Percentiles rank a stretch among this genome's conserved stretches.
These are phyloP conservation scores for Rhodosporidiobolus odoratus DNA, from an alignment of 768 basidiomycete genomes.

Conservation along the genomic window DNA sequence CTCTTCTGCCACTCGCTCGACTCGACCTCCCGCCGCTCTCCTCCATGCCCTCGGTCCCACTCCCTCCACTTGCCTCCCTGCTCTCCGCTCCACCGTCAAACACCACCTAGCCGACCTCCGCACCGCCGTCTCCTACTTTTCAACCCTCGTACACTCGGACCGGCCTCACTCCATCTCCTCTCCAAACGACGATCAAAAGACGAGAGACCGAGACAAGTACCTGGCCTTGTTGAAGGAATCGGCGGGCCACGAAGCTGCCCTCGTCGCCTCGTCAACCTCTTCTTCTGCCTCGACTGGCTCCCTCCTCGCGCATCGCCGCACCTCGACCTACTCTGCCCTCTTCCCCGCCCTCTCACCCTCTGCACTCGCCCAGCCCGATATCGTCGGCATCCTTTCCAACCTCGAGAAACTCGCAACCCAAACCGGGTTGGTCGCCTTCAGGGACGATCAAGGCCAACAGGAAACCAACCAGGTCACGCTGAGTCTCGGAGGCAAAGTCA, in stretches of 20 bases:
- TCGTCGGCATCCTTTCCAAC: neutral
- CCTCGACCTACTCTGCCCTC: neutral
- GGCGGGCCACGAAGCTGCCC: neutral
- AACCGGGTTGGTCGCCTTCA: constrained; percentile 19
- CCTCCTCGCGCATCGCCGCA: neutral
- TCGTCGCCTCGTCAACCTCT: neutral
- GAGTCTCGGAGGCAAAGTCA: constrained; percentile 30
- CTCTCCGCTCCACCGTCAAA: neutral
- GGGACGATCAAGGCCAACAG: constrained; percentile 10
- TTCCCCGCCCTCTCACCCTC: neutral
- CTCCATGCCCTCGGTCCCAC: neutral
- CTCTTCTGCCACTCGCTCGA: neutral
- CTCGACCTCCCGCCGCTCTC: neutral
- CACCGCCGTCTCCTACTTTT: neutral
- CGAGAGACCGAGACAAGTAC: neutral
- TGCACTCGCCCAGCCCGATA: neutral
- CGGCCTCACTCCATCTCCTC: too few relatives aligned
- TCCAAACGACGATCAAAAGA: too few relatives aligned
- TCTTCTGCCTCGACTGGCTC: neutral
- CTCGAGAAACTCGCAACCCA: constrained; percentile 19
- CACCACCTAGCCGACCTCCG: constrained; percentile 7
- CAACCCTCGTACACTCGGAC: neutral
- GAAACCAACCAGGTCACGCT: constrained; percentile 6
- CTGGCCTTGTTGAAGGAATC: constrained; percentile 14
- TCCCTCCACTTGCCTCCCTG: neutral